A percentile compares a stretch with the other conserved stretches of the same genome.
phyloP scores from a whole-genome alignment of 148 eudicot species.

The Chenopodium quinoa region DNA sequence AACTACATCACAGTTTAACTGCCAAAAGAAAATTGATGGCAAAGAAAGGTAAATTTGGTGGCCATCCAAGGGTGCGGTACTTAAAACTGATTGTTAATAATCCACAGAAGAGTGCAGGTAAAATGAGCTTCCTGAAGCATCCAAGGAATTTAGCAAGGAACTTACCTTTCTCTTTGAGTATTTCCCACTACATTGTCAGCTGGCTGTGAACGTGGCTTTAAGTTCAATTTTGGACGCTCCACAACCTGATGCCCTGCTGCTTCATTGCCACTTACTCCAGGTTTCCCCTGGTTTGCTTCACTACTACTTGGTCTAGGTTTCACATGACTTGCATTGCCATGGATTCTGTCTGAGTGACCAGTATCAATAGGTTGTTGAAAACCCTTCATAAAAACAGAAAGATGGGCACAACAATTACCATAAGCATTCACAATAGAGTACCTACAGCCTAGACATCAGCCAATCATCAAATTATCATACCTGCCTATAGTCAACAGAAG shows the following conservation, averaged over 20 bases:
- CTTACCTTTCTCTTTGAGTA: slow-evolving; percentile 54
- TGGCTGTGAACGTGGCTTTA: slow-evolving; percentile 74
- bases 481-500: slow-evolving; percentile 47
- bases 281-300: slow-evolving; percentile 30
- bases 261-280: slow-evolving; percentile 39
- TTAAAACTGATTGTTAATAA: not conserved
- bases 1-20: not conserved
- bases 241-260: slow-evolving; percentile 37
- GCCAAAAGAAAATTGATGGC: not conserved
- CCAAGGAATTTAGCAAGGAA: not conserved
- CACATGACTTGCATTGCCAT: slow-evolving; percentile 32
- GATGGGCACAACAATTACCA: not conserved
- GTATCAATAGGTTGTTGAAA: slow-evolving; percentile 36
- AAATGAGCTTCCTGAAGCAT: not conserved
- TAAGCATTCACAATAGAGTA: not conserved
- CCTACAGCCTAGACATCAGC: not conserved
- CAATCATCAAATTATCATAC: slow-evolving; percentile 28
- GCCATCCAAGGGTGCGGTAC: not conserved
- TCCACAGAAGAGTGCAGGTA: not conserved
- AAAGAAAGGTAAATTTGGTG: not conserved
- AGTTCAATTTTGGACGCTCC: slow-evolving; percentile 77
- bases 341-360: slow-evolving; percentile 29
- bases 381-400: slow-evolving; percentile 29
- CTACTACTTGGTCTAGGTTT: slow-evolving; percentile 37
- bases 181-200: slow-evolving; percentile 42